Conservation (phyloP, 2,329 filamentous ascomycete species). For the Alternaria brassicae region DNA sequence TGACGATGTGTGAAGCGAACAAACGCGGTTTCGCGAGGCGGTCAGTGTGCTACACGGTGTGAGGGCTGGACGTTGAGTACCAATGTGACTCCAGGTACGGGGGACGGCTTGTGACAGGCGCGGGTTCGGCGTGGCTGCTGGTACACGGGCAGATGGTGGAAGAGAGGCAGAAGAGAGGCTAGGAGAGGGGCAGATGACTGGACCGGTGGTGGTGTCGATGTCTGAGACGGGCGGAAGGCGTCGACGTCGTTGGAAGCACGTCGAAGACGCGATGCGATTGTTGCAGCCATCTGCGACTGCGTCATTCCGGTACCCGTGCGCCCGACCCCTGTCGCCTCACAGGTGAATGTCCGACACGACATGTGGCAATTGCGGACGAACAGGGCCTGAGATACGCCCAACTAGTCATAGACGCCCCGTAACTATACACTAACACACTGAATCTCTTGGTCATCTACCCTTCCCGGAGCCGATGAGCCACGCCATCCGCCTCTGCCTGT, state of each 20-base stretch:
- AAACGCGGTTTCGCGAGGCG: not conserved
- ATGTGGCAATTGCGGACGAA: slow-evolving; percentile 31
- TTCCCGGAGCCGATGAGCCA: slow-evolving; percentile 24
- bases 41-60: slow-evolving; percentile 6
- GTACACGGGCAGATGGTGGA: slow-evolving; percentile 1
- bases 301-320: slow-evolving; percentile 33
- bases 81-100: slow-evolving; percentile 4
- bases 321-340: slow-evolving; percentile 27
- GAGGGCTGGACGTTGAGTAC: slow-evolving; percentile 7
- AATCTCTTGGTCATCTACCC: slow-evolving; percentile 1
- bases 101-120: slow-evolving; percentile 6
- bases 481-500: slow-evolving; percentile 34
- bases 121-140: not conserved
- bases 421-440: slow-evolving; percentile 13
- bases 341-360: slow-evolving; percentile 32
- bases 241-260: slow-evolving; percentile 30
- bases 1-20: not conserved
- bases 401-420: slow-evolving; percentile 9
- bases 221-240: slow-evolving; percentile 12
- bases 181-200: slow-evolving; percentile 1
- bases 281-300: slow-evolving; percentile 33
- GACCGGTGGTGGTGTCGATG: not conserved
- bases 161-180: not conserved
- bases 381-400: slow-evolving; percentile 20
- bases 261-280: slow-evolving; percentile 35